These are phyloP conservation scores for Debaryomyces robertsiae DNA, from an alignment of 1,139 yeast species.

Conservation along the genomic window DNA sequence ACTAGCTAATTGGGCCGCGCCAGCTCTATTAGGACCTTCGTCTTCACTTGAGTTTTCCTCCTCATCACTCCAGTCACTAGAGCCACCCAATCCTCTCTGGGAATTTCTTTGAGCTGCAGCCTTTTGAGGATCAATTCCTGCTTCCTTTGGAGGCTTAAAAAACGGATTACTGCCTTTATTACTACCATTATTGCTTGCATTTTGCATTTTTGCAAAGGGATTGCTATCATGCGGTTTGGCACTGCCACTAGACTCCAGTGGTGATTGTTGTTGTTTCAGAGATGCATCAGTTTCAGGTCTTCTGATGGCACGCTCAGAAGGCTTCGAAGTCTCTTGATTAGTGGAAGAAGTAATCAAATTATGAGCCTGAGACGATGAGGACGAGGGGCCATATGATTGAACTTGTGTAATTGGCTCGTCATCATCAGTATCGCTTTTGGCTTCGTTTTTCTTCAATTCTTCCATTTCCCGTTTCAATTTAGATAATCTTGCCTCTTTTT, in stretches of 20 bases:
- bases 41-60: slow-evolving; percentile 57
- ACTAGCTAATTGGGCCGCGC: slow-evolving; percentile 66
- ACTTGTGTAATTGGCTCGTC: slow-evolving; percentile 29
- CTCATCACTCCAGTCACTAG: slow-evolving; percentile 63
- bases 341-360: too few relatives aligned
- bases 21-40: slow-evolving; percentile 49
- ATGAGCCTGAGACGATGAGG: not conserved
- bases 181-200: slow-evolving; percentile 18
- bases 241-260: too few relatives aligned
- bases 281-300: slow-evolving; percentile 13
- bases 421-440: slow-evolving; percentile 42
- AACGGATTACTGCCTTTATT: slow-evolving; percentile 43
- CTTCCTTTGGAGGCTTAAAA: slow-evolving; percentile 45
- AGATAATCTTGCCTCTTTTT: slow-evolving; percentile 62
- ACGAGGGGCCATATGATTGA: slow-evolving; percentile 33
- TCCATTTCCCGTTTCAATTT: slow-evolving; percentile 66
- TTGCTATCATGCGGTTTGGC: slow-evolving; percentile 33
- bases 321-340: too few relatives aligned
- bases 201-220: slow-evolving; percentile 39
- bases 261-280: slow-evolving; percentile 11
- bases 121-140: slow-evolving; percentile 51
- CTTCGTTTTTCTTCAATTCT: slow-evolving; percentile 37
- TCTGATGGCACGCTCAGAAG: too few relatives aligned
- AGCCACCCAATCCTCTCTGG: slow-evolving; percentile 58
- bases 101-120: slow-evolving; percentile 66